Percentiles rank a stretch among this genome's conserved stretches.
Evolutionary conservation across 2,329 filamentous ascomycete genomes (phyloP).

Genomic region (Pyricularia pennisetigena): DNA sequence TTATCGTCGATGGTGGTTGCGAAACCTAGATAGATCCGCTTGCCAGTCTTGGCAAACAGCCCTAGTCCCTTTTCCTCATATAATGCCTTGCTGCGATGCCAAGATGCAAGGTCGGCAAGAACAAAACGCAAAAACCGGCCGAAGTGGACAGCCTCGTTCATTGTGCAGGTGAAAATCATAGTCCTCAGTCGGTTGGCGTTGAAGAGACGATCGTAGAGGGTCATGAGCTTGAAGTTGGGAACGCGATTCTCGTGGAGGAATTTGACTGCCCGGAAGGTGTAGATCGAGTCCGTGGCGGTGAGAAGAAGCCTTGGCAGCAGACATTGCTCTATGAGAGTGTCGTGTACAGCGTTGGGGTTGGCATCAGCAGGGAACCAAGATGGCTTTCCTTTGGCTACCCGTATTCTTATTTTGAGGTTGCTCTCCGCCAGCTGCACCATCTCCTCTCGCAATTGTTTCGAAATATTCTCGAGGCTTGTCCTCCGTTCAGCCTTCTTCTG

Average conservation of each 20-base stretch:
- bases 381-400: slow-evolving; percentile 66
- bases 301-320: slow-evolving; percentile 80
- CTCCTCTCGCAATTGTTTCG: slow-evolving; percentile 63
- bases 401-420: slow-evolving; percentile 56
- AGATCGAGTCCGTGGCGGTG: slow-evolving; percentile 81
- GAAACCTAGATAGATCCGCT: slow-evolving; percentile 62
- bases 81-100: slow-evolving; percentile 67
- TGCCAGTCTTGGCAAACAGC: slow-evolving; percentile 34
- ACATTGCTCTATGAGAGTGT: slow-evolving; percentile 78
- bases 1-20: slow-evolving; percentile 61
- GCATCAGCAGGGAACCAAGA: slow-evolving; percentile 65
- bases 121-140: slow-evolving; percentile 81
- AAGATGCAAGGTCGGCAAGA: slow-evolving; percentile 67
- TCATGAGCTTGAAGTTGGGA: slow-evolving; percentile 77
- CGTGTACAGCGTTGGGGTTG: slow-evolving; percentile 58
- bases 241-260: slow-evolving; percentile 78
- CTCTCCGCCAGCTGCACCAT: slow-evolving; percentile 59
- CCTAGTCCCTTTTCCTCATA: slow-evolving; percentile 82
- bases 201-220: slow-evolving; percentile 77
- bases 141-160: slow-evolving; percentile 86
- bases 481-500: slow-evolving; percentile 61
- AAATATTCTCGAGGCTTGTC: slow-evolving; percentile 57
- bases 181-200: slow-evolving; percentile 69
- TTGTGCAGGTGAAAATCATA: slow-evolving; percentile 81
- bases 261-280: slow-evolving; percentile 76